phyloP scores from a whole-genome alignment of 2,329 filamentous ascomycete genomes.

The Ceratocystis cubensis region DNA sequence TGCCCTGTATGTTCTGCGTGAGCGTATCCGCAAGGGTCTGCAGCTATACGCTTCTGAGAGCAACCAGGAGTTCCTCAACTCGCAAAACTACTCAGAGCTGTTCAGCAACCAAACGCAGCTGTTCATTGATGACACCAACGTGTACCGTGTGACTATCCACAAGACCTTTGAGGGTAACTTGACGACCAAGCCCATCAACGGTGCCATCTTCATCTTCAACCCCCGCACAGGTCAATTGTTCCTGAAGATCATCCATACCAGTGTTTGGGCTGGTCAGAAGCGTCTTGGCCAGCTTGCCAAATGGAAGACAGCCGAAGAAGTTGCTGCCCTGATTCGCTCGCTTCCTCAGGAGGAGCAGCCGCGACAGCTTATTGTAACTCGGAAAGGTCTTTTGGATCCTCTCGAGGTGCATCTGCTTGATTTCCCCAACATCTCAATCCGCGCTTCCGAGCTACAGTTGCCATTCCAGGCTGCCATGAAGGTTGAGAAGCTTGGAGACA shows the following conservation, averaged over 20 bases:
- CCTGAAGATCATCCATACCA: constrained; percentile 98
- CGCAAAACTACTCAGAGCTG: constrained; percentile 96
- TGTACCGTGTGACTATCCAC: constrained; percentile 98
- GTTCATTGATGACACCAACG: constrained; percentile 98
- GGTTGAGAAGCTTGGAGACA: constrained; percentile 96
- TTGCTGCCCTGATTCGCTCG: constrained; percentile 89
- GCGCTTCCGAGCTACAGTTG: constrained; percentile 88
- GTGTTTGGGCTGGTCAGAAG: constrained; percentile 97
- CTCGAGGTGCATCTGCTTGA: constrained; percentile 94
- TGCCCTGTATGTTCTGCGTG: constrained; percentile 85
- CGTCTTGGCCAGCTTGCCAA: constrained; percentile 96
- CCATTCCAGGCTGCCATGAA: constrained; percentile 99
- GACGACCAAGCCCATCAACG: constrained; percentile 98
- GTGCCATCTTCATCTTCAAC: constrained; percentile 99
- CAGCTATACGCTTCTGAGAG: constrained; percentile 97
- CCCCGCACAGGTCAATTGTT: constrained; percentile 95
- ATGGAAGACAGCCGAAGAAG: constrained; percentile 99
- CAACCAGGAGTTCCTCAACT: constrained; percentile 98
- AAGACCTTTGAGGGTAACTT: constrained; percentile 99
- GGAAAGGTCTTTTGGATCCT: constrained; percentile 92
- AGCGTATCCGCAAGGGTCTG: constrained; percentile 96
- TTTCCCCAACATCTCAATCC: constrained; percentile 98
- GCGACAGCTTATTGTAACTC: constrained; percentile 94
- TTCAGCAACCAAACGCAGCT: constrained; percentile 99
- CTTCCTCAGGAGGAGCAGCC: constrained; percentile 95